Conservation (phyloP, 208 protist genomes). For the Entamoeba invadens region DNA sequence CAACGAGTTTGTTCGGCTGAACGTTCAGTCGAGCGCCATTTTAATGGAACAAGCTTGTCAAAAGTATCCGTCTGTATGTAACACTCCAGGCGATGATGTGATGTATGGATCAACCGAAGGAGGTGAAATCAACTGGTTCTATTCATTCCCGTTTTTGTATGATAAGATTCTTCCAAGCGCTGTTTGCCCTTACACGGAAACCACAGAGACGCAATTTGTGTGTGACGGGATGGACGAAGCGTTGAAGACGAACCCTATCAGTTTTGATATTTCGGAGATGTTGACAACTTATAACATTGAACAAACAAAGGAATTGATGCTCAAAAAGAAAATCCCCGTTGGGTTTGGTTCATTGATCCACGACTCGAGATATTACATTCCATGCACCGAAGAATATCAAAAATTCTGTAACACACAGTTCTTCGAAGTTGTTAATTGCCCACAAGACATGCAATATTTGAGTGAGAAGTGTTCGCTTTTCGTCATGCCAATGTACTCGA, state of each 20-base stretch:
- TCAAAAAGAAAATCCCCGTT: neutral
- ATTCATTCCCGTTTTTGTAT: neutral
- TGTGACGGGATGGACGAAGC: neutral
- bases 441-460: neutral
- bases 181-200: neutral
- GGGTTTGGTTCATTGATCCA: neutral
- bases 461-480: neutral
- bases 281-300: neutral
- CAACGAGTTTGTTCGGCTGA: slow-evolving; percentile 7
- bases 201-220: neutral
- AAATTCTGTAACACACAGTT: neutral
- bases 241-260: neutral
- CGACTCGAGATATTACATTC: neutral
- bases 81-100: neutral
- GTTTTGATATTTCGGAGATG: neutral
- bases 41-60: neutral
- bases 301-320: neutral
- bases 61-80: neutral
- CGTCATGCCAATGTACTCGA: neutral
- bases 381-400: neutral
- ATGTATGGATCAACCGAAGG: neutral
- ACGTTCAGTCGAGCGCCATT: neutral
- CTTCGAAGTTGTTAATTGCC: neutral
- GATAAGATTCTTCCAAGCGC: neutral
- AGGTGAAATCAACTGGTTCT: slow-evolving; percentile 3